These are phyloP conservation scores for Solanum ossicruentum DNA, from an alignment of 257 asterid species.

Conservation along the genomic window DNA sequence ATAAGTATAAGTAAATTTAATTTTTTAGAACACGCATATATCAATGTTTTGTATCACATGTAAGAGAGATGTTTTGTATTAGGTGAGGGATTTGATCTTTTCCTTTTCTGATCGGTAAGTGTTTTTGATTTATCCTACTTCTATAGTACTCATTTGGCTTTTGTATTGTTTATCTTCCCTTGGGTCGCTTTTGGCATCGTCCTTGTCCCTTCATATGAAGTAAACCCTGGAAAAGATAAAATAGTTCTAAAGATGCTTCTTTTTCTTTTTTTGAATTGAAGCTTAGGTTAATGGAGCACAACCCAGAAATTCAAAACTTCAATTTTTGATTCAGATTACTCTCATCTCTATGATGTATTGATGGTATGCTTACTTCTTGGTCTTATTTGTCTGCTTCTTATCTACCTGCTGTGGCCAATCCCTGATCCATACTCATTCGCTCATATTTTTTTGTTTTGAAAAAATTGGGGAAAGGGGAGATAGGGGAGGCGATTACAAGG, in stretches of 20 bases:
- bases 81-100: not conserved
- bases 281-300: not conserved
- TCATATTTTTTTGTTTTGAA: not conserved
- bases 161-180: not conserved
- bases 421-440: not conserved
- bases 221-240: not conserved
- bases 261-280: not conserved
- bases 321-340: not conserved
- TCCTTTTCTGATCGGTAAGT: not conserved
- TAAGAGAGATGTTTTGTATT: not conserved
- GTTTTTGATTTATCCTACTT: not conserved
- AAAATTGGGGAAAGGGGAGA: not conserved
- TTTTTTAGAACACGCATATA: too few species aligned
- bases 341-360: not conserved
- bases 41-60: not conserved
- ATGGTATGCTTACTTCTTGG: not conserved
- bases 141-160: not conserved
- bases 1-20: too few species aligned
- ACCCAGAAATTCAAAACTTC: not conserved
- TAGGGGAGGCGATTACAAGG: not conserved
- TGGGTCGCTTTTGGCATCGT: not conserved
- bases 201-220: not conserved
- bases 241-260: not conserved
- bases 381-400: not conserved
- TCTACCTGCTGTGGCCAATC: not conserved